Conservation (phyloP, 306 rosid genomes). For the Morella rubra region DNA sequence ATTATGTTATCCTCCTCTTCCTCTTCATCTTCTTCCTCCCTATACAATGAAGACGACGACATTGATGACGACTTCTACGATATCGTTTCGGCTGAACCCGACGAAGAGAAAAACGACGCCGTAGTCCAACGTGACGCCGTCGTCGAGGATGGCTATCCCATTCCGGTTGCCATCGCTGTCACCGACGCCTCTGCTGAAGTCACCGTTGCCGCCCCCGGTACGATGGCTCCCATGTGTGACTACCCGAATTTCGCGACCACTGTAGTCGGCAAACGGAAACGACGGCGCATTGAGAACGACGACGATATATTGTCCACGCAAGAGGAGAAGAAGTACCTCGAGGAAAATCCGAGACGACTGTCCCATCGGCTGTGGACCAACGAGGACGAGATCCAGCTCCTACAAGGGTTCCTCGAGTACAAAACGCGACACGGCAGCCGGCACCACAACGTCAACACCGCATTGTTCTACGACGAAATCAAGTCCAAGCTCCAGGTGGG, state of each 20-base stretch:
- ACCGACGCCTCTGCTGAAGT: conserved; percentile 20
- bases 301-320: conserved; percentile 15
- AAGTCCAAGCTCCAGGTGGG: conserved; percentile 52
- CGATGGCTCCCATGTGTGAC: background rate
- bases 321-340: conserved; percentile 47
- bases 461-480: conserved; percentile 60
- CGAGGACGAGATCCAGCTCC: conserved; percentile 62
- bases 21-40: conserved; percentile 20
- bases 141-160: conserved; percentile 29
- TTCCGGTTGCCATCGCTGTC: conserved; percentile 26
- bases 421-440: conserved; percentile 27
- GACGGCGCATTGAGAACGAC: conserved; percentile 17
- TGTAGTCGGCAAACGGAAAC: conserved; percentile 11
- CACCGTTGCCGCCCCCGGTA: conserved; percentile 24
- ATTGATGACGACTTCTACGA: background rate
- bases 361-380: conserved; percentile 62
- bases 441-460: conserved; percentile 42
- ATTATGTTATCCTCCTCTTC: background rate
- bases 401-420: conserved; percentile 52
- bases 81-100: background rate
- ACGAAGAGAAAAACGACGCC: conserved; percentile 15
- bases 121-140: conserved; percentile 16
- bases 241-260: background rate
- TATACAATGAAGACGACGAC: conserved; percentile 28
- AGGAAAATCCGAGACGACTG: conserved; percentile 40